phyloP scores from a whole-genome alignment of 129 eudicot species.

The Smallanthus sonchifolius region DNA sequence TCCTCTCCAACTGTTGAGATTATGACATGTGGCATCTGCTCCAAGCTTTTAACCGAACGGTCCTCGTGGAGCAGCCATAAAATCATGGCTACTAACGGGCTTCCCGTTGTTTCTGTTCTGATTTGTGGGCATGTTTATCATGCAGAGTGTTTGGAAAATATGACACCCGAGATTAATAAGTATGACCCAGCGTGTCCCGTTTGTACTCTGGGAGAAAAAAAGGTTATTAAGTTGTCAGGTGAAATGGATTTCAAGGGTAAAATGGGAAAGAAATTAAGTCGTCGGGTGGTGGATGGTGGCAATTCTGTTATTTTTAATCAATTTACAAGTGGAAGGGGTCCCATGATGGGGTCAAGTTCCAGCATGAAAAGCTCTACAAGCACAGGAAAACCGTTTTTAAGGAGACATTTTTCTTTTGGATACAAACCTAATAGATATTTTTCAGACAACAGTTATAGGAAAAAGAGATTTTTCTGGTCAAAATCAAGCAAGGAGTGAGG shows the following conservation, averaged over 20 bases:
- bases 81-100: conserved; percentile 50
- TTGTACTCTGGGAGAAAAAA: conserved; percentile 89
- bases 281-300: conserved; percentile 45
- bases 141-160: conserved; percentile 85
- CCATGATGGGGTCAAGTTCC: conserved; percentile 55
- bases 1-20: conserved; percentile 51
- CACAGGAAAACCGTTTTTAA: conserved; percentile 59
- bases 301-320: conserved; percentile 39
- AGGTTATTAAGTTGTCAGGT: conserved; percentile 56
- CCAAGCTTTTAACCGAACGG: conserved; percentile 69
- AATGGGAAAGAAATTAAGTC: conserved; percentile 48
- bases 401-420: conserved; percentile 80
- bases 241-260: conserved; percentile 66
- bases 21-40: conserved; percentile 75
- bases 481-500: conserved; percentile 71
- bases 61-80: conserved; percentile 75
- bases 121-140: conserved; percentile 93
- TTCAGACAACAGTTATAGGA: conserved; percentile 48
- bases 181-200: conserved; percentile 92
- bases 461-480: conserved; percentile 83
- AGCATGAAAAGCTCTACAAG: conserved; percentile 65
- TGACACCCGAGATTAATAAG: conserved; percentile 75
- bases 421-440: conserved; percentile 45
- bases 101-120: conserved; percentile 72
- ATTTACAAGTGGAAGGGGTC: conserved; percentile 48